These are phyloP conservation scores for Oryza brachyantha DNA, from an alignment of 176 grass and related monocot species.

Conservation along the genomic window DNA sequence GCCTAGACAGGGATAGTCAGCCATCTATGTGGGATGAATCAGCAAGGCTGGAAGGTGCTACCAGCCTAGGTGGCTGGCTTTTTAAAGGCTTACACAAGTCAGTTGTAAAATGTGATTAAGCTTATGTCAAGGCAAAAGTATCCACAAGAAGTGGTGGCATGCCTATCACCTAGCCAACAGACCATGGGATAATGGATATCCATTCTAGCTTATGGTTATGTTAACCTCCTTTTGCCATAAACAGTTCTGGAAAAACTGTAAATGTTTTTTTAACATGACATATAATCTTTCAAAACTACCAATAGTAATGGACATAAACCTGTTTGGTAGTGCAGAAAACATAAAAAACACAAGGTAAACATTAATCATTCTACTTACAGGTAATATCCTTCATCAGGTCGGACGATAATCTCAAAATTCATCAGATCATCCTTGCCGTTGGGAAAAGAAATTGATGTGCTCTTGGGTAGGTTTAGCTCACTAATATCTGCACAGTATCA, in stretches of 20 bases:
- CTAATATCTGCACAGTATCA: conserved; percentile 64
- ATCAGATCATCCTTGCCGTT: conserved; percentile 90
- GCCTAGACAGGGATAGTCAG: neutral
- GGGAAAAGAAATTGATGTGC: conserved; percentile 70
- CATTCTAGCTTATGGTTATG: neutral
- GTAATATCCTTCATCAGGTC: conserved; percentile 87
- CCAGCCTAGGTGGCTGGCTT: neutral
- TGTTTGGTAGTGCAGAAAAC: neutral
- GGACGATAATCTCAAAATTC: conserved; percentile 81
- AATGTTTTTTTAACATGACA: neutral
- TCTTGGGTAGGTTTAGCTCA: conserved; percentile 83
- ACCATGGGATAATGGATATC: neutral
- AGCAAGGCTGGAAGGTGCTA: neutral
- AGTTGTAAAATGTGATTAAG: neutral
- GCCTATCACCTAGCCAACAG: neutral
- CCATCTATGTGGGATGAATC: neutral
- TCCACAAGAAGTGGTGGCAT: neutral
- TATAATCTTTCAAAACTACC: neutral
- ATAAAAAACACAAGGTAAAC: neutral
- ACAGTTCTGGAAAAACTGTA: neutral
- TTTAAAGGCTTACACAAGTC: neutral
- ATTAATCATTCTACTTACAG: conserved; percentile 43
- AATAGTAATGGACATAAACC: neutral
- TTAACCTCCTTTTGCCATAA: neutral
- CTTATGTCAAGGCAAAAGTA: neutral